A percentile compares a stretch with the other conserved stretches of the same genome.
Conservation (phyloP, 1,284 basidiomycete genomes). For the Stygiomarasmius scandens region DNA sequence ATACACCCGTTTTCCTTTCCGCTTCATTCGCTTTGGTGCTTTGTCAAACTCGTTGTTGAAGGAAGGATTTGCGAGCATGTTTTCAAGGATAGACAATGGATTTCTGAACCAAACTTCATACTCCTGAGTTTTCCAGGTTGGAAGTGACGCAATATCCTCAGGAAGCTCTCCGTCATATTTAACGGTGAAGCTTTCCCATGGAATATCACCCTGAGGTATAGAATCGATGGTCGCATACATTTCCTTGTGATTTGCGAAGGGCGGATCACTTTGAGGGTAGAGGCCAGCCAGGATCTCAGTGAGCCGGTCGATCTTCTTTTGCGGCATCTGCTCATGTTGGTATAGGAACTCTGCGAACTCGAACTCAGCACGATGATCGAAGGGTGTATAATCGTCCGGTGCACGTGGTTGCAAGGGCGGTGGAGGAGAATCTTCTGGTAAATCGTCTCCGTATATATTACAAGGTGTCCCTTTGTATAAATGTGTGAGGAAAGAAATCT, state of each 20-base stretch:
- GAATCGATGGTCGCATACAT: constrained; percentile 16
- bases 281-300: constrained; percentile 23
- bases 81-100: constrained; percentile 18
- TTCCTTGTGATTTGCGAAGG: constrained; percentile 2
- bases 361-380: constrained; percentile 10
- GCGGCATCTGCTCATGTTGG: constrained; percentile 17
- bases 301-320: constrained; percentile 16
- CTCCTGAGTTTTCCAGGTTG: constrained; percentile 19
- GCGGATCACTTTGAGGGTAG: not conserved
- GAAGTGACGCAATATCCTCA: constrained; percentile 4
- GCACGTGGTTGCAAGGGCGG: too few species aligned
- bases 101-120: constrained; percentile 29
- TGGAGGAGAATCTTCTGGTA: too few species aligned
- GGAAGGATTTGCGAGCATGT: constrained; percentile 24
- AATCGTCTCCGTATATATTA: too few species aligned
- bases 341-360: constrained; percentile 24
- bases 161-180: constrained; percentile 18
- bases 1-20: too few species aligned
- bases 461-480: too few species aligned
- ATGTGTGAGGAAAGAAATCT: too few species aligned
- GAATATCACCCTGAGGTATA: constrained; percentile 19
- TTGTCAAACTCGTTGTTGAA: constrained; percentile 26
- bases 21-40: constrained; percentile 19
- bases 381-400: too few species aligned
- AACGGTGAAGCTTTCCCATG: constrained; percentile 23